Percentiles rank a stretch among this genome's conserved stretches.
These are phyloP conservation scores for Solanum lycopersicoides DNA, from an alignment of 257 asterid species.

Conservation along the genomic window DNA sequence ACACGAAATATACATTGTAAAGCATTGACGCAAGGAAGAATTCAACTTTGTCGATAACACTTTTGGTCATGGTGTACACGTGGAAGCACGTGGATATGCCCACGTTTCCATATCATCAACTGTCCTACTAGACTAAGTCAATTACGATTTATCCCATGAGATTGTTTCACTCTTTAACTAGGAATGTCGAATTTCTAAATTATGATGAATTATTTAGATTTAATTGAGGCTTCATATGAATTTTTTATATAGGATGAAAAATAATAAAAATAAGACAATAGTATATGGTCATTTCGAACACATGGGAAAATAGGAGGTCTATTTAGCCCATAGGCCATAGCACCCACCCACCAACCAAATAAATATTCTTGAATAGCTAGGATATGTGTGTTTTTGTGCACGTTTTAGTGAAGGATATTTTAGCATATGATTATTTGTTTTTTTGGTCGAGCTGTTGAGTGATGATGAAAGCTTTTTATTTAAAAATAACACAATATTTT, in stretches of 20 bases:
- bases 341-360: not conserved
- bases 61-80: not conserved
- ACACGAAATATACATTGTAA: not conserved
- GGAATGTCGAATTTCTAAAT: too few species aligned
- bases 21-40: not conserved
- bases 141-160: too few species aligned
- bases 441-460: not conserved
- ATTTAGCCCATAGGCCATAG: not conserved
- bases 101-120: not conserved
- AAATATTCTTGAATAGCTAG: not conserved
- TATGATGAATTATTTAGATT: too few species aligned
- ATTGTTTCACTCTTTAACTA: too few species aligned
- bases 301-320: not conserved
- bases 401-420: not conserved
- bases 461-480: not conserved
- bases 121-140: too few species aligned
- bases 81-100: not conserved
- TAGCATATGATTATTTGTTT: not conserved
- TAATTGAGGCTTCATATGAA: too few species aligned
- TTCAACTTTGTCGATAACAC: not conserved
- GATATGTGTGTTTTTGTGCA: not conserved
- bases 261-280: not conserved
- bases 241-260: too few species aligned
- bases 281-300: not conserved
- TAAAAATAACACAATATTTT: not conserved